Base-by-base conservation (phyloP, 768 basidiomycete species). In the Termitomyces sp. region DNA sequence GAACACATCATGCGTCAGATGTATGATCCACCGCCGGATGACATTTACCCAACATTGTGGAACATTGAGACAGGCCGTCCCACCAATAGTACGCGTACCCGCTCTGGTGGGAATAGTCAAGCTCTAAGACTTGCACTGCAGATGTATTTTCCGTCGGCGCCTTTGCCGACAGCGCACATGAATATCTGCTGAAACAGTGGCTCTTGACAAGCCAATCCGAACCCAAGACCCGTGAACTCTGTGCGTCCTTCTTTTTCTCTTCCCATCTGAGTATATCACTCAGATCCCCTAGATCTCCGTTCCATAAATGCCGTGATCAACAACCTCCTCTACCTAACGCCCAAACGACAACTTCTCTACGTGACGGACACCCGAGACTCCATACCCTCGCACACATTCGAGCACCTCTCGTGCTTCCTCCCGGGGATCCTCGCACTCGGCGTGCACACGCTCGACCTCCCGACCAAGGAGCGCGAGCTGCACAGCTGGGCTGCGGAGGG, bases 141-240 rank as follows among this genome's bases (percentile, higher is more conserved):
- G 78, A 63, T 38, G 77, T 71, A 22, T 70, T 82, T 24, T 79
- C 84, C 6, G 80, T 86, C 15, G 87, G 85, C 18, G 85, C 80
- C 4, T 78, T 72, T 24, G 83, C 86, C 1, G 88, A 89, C 65
- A 89, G 88, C 63, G 85, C 79, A 18, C 86, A 90, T 57, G 88
- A 89, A 68, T 90, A 89, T 68, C 78, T 85, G 35, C 79, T 90
- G 50, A 90, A 90, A 65, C 85, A 87, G 60, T 90, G 83, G 74
- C 73, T 90, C 18, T 74, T 89, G 44, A 83, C 83, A 3, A 83
- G 77, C 13, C 76, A 78, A 57, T 76, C 78, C 1, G 89, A 89
- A 65, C 75, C 70, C 63, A 77, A 76, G 40, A 78, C 76, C 28
- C 76, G 81, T 9, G 81, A 86, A 61, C 77, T 87, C 67, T 90